phyloP scores from a whole-genome alignment of 2,329 filamentous ascomycete species.

The Ophiostoma sp. region DNA sequence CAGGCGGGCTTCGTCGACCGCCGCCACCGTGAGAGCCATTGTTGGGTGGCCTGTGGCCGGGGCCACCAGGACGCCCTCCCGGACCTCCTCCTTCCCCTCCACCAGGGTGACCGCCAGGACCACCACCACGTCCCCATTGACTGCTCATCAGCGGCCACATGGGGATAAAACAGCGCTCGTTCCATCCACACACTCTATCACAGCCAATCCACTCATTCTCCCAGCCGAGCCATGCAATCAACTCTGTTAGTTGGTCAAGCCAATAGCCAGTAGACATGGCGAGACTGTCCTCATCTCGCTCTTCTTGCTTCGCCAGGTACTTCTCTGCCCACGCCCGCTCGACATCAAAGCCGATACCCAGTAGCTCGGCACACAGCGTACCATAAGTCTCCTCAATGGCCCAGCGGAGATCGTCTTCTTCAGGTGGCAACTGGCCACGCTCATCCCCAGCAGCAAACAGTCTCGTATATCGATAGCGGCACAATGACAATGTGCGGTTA shows the following conservation, averaged over 20 bases:
- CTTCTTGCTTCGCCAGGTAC: not conserved
- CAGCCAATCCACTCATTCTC: conserved; percentile 48
- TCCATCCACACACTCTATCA: conserved; percentile 42
- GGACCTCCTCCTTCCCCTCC: not conserved
- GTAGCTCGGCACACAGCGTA: conserved; percentile 44
- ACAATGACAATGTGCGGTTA: conserved; percentile 43
- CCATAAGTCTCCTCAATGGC: conserved; percentile 45
- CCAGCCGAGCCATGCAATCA: conserved; percentile 54
- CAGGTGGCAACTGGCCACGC: conserved; percentile 34
- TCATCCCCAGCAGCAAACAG: conserved; percentile 36
- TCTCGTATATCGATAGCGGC: conserved; percentile 44
- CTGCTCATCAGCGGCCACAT: conserved; percentile 48
- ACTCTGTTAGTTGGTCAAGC: conserved; percentile 41
- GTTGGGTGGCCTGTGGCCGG: not conserved
- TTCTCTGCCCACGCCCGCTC: conserved; percentile 42
- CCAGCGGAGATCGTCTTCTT: conserved; percentile 42
- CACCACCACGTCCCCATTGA: conserved; percentile 19
- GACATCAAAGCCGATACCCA: conserved; percentile 45
- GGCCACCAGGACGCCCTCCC: not conserved
- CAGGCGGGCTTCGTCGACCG: conserved; percentile 2
- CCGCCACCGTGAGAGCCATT: conserved; percentile 21
- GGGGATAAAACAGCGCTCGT: conserved; percentile 51
- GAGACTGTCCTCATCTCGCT: not conserved
- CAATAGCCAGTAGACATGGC: conserved; percentile 30
- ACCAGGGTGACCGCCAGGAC: not conserved